These are phyloP conservation scores for Sordaria brevicollis DNA, from an alignment of 495 filamentous ascomycete genomes.

Conservation along the genomic window DNA sequence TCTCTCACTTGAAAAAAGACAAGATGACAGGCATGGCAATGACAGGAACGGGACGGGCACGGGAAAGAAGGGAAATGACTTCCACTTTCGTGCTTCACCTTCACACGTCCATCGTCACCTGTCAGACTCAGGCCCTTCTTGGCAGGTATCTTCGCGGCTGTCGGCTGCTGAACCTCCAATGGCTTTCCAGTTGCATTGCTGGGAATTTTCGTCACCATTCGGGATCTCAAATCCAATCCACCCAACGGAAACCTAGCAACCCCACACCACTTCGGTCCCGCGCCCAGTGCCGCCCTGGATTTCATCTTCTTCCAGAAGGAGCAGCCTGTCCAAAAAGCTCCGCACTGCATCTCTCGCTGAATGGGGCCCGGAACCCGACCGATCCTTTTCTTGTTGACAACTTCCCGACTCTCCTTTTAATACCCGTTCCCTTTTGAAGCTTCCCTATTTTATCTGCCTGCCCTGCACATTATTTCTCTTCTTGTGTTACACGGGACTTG, in stretches of 20 bases:
- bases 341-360: not conserved
- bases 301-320: slow-evolving; percentile 7
- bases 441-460: not conserved
- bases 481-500: not conserved
- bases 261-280: not conserved
- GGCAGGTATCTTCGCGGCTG: not conserved
- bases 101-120: no score
- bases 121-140: not conserved
- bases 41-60: not conserved
- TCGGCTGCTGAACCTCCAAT: not conserved
- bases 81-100: not conserved
- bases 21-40: not conserved
- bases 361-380: not conserved
- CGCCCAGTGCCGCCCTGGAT: not conserved
- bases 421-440: not conserved
- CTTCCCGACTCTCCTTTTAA: not conserved
- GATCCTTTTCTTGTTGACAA: not conserved
- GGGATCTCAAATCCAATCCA: not conserved
- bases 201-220: slow-evolving; percentile 14
- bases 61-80: no score
- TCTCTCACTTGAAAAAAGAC: no score
- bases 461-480: not conserved
- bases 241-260: not conserved
- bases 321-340: slow-evolving; percentile 4
- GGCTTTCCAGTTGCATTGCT: slow-evolving; percentile 2